Evolutionary conservation across 805 yeast genomes (phyloP).

Genomic region (Wickerhamomyces pijperi): DNA sequence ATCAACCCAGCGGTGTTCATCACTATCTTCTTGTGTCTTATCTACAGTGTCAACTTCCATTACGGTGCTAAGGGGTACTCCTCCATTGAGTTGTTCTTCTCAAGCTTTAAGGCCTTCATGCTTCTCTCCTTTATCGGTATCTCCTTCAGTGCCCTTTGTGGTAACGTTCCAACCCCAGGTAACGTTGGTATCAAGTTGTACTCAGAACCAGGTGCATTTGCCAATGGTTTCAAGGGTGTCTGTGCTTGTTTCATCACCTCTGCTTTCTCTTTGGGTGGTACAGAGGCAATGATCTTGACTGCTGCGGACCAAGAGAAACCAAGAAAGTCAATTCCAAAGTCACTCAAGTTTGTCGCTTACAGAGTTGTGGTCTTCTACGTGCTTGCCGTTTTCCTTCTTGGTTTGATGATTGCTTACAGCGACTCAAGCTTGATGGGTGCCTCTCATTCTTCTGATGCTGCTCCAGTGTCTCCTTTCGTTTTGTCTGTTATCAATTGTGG

Average conservation of each 20-base stretch:
- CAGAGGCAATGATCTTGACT: constrained; percentile 45
- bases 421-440: constrained; percentile 32
- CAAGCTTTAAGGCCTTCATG: constrained; percentile 52
- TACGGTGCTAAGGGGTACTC: constrained; percentile 51
- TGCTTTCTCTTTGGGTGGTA: constrained; percentile 52
- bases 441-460: constrained; percentile 19
- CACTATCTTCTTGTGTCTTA: constrained; percentile 35
- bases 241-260: constrained; percentile 42
- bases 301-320: constrained; percentile 40
- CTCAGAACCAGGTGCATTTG: constrained; percentile 44
- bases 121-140: constrained; percentile 47
- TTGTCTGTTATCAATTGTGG: constrained; percentile 47
- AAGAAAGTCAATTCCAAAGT: constrained; percentile 42
- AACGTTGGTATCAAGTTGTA: constrained; percentile 41
- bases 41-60: constrained; percentile 31
- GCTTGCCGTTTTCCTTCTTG: constrained; percentile 33
- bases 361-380: constrained; percentile 41
- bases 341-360: constrained; percentile 45
- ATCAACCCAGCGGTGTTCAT: constrained; percentile 50
- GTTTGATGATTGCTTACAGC: constrained; percentile 44
- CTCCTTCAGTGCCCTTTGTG: constrained; percentile 33
- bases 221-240: constrained; percentile 44
- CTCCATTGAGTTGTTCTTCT: constrained; percentile 55
- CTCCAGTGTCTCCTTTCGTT: constrained; percentile 60
- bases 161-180: constrained; percentile 30